Base-by-base conservation (phyloP, 441 rosid species). In the Croton setiger region DNA sequence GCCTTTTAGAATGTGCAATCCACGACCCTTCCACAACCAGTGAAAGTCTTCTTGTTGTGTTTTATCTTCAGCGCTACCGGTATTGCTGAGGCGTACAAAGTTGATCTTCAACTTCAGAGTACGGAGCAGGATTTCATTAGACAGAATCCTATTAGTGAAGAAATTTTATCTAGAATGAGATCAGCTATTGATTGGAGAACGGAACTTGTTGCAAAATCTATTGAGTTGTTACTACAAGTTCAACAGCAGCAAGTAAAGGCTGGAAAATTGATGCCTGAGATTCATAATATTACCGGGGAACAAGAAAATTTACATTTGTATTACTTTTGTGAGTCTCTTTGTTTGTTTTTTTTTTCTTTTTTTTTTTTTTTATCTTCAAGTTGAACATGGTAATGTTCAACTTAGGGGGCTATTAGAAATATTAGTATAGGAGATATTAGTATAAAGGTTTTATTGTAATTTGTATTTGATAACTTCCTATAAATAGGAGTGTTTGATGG, bases 31-130 rank as follows among this genome's bases (percentile, higher is more conserved):
- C 94, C 66, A 73, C 86, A 66, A 69, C 83, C 66, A 79, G 74
- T 66, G 98, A 97, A 73, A 86, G 85, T 79, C 97, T 94, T 73
- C 88, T 94, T 72, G 90, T 85, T 45, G 88, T 90, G 63, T 92
- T 82, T 76, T 94, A 88, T 83, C 87, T 94, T 80, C 98, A 88
- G 99, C 92, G 99, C 39, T 86, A 82, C 80, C 84, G 93, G 69
- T 94, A 92, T n/a, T 80, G 81, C 85, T 49, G 89, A 92, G 81
- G 98, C 99, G 72, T 87, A 81, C 81, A 88, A 83, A 75, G 87
- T 90, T 52, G 83, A 90, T 81, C 77, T 69, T 63, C 83, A 75
- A 69, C 94, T 94, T 79, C 86, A 85, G 78, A 81, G 64, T 47
- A 54, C 79, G 73, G 99, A 88, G 85, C 80, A 84, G 78, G 82